phyloP scores from a whole-genome alignment of 1,284 basidiomycete species.

The Rhodotorula sp. region DNA sequence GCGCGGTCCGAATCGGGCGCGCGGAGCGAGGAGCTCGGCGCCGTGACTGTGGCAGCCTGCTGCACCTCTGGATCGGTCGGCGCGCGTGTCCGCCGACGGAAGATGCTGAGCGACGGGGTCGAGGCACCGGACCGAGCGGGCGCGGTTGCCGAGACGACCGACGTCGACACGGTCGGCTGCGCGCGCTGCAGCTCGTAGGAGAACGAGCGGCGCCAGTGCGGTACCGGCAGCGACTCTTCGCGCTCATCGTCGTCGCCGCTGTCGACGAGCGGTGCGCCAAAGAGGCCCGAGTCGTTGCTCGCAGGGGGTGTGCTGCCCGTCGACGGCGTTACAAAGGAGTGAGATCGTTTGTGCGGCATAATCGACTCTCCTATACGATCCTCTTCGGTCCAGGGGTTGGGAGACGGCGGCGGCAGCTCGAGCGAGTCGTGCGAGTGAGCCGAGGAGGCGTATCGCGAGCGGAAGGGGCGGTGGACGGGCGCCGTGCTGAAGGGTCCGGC shows the following conservation, averaged over 20 bases:
- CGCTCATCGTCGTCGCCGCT: background rate
- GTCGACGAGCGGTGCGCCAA: background rate
- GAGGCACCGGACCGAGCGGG: background rate
- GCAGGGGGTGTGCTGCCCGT: slow-evolving; percentile 1
- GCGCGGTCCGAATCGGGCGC: background rate
- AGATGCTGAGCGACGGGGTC: background rate
- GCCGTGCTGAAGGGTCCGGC: slow-evolving; percentile 6
- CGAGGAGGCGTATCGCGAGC: slow-evolving; percentile 11
- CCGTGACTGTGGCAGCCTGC: background rate
- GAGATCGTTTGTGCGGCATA: slow-evolving; percentile 2
- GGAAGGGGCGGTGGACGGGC: slow-evolving; percentile 10
- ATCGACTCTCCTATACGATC: background rate
- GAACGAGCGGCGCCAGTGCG: slow-evolving; percentile 5
- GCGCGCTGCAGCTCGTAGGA: slow-evolving; percentile 13
- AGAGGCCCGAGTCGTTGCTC: background rate
- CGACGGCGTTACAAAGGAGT: background rate
- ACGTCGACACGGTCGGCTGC: background rate
- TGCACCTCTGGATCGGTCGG: background rate
- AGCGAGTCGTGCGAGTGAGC: slow-evolving; percentile 2
- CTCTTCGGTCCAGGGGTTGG: too few relatives aligned
- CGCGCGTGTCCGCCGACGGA: background rate
- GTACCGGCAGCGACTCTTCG: background rate
- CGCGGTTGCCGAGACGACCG: background rate
- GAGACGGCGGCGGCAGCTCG: background rate
- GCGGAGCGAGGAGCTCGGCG: background rate